Base-by-base conservation (phyloP, 2,329 filamentous ascomycete species). In the Botrytis fabae region DNA sequence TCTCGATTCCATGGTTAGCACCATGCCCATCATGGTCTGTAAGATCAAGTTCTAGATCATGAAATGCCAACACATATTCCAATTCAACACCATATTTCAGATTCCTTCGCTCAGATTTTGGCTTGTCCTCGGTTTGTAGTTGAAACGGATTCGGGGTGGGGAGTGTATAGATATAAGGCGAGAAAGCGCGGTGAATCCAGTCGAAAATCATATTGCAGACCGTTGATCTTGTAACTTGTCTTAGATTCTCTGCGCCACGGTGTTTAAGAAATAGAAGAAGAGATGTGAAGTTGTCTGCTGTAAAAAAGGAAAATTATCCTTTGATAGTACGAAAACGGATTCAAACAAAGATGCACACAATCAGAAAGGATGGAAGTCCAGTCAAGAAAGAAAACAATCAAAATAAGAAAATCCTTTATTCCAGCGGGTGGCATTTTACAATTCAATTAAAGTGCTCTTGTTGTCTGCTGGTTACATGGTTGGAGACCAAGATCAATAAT, bases 31-130 rank as follows among this genome's bases (percentile, higher is more conserved):
- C 32, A 16, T 22, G 6, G 6, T 69, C 69, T 42, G 14, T 61
- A 28, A 78, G 75, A 18, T 61, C 16, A 20, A 78, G 68, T 57
- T 77, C 68, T 40, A 73, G 59, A 54, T 78, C 73, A 48, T 76
- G 74, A 54, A 78, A 79, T 16, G 76, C 77, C 60, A 78, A 75
- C 4, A 79, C 73, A 22, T 76, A 75, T 66, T 79, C 78, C 38
- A 79, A 46, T 73, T 78, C 77, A 6, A 79, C 62, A 12, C 78
- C 75, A 64, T 75, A 79, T 6, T 69, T 72, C 65, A 75, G 14
- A 44, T 28, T 57, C 28, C 20, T 69, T 28, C 48, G 65, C 25
- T 18, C 32, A 28, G 35, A 32, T 14, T 57, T 22, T 5, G 0
- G 1, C 6, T 38, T 57, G 10, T 44, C n/a, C 65, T 32, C 16